A percentile compares a stretch with the other conserved stretches of the same genome.
phyloP scores from a whole-genome alignment of 768 basidiomycete species.

The Hericium alpestre region DNA sequence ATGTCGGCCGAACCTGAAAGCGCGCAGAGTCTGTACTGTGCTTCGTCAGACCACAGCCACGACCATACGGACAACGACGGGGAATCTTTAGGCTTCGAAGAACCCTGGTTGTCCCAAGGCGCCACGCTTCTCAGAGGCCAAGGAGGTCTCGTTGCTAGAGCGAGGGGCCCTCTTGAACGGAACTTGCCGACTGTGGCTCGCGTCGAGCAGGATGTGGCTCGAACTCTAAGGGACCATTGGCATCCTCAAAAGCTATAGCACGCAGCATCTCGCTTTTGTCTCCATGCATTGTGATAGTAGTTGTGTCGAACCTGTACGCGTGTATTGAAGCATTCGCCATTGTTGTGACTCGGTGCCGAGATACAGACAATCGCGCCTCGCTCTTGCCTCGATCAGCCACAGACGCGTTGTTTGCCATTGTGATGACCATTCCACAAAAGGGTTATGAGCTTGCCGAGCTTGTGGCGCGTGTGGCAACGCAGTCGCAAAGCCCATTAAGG shows the following conservation, averaged over 20 bases:
- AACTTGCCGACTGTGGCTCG: background rate
- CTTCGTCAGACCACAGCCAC: too few relatives aligned
- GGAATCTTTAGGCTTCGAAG: background rate
- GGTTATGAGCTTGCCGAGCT: too few relatives aligned
- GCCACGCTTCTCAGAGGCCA: slow-evolving; percentile 1
- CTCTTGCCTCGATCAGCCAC: too few relatives aligned
- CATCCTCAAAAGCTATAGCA: slow-evolving; percentile 43
- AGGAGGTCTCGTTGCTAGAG: background rate
- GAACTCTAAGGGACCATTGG: slow-evolving; percentile 52
- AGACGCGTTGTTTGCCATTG: too few relatives aligned
- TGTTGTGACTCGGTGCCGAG: background rate
- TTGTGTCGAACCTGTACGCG: background rate
- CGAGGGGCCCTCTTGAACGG: background rate
- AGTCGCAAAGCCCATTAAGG: too few relatives aligned
- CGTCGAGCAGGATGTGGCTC: slow-evolving; percentile 58
- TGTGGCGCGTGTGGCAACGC: too few relatives aligned
- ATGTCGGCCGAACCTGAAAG: too few relatives aligned
- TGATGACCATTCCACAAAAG: too few relatives aligned
- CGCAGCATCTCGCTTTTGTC: too few relatives aligned
- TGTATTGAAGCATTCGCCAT: background rate
- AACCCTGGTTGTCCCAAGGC: background rate
- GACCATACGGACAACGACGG: too few relatives aligned
- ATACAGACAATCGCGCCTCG: too few relatives aligned
- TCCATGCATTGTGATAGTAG: slow-evolving; percentile 2
- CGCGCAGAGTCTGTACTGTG: too few relatives aligned